phyloP scores from a whole-genome alignment of 2,329 filamentous ascomycete genomes.

The Emergomyces pasteurianus region DNA sequence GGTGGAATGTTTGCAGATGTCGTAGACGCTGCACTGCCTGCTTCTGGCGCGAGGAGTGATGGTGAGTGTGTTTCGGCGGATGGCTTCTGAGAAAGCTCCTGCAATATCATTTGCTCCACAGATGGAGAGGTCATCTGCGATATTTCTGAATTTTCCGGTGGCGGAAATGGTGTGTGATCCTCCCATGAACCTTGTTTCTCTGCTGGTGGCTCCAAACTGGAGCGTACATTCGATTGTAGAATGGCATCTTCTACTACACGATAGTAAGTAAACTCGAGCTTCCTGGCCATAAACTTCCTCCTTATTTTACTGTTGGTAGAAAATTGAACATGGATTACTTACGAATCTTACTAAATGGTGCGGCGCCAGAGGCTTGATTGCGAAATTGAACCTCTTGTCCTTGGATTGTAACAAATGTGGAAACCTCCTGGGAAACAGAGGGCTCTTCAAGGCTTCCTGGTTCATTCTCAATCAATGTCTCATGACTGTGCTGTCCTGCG shows the following conservation, averaged over 20 bases:
- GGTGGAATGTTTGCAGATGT: background rate
- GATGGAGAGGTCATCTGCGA: background rate
- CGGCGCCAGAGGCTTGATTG: constrained; percentile 23
- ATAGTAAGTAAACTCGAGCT: background rate
- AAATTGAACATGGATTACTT: background rate
- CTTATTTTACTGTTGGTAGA: background rate
- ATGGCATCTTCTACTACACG: background rate
- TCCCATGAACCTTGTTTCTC: background rate
- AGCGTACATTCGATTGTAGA: background rate
- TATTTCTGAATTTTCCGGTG: background rate
- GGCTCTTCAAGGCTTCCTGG: background rate
- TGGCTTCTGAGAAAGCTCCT: background rate
- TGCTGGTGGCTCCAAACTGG: background rate
- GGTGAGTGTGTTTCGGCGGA: background rate
- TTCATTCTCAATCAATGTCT: background rate
- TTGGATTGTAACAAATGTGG: background rate
- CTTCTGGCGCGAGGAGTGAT: background rate
- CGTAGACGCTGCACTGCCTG: background rate
- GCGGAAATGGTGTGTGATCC: background rate
- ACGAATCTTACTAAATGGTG: background rate
- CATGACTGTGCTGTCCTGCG: background rate
- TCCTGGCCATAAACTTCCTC: background rate
- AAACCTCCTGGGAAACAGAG: background rate
- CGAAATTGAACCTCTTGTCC: background rate
- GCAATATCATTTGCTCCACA: background rate